phyloP scores from a whole-genome alignment of 768 basidiomycete species.

The Suillus luteus region DNA sequence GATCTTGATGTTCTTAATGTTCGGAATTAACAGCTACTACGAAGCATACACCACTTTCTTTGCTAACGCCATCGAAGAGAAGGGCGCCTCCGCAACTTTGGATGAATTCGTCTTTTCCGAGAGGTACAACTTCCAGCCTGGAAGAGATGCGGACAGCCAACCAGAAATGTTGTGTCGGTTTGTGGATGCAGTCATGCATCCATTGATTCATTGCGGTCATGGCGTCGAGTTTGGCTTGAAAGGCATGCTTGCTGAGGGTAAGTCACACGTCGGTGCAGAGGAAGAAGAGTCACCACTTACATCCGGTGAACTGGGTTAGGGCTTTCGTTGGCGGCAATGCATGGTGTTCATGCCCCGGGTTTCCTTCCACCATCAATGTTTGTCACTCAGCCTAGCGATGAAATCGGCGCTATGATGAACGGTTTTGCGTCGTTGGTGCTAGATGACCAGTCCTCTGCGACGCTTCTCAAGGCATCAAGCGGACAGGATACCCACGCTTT shows the following conservation, averaged over 20 bases:
- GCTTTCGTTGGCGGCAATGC: slow-evolving; percentile 26
- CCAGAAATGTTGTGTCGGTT: slow-evolving; percentile 59
- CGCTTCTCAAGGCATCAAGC: slow-evolving; percentile 8
- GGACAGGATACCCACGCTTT: slow-evolving; percentile 37
- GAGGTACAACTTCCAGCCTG: slow-evolving; percentile 26
- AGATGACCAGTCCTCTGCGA: not conserved
- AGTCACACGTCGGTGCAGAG: not conserved
- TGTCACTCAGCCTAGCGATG: not conserved
- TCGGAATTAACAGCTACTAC: slow-evolving; percentile 25
- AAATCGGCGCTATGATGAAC: slow-evolving; percentile 6
- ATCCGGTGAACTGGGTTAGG: slow-evolving; percentile 16
- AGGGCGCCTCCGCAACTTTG: slow-evolving; percentile 21
- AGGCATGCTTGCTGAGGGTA: slow-evolving; percentile 66
- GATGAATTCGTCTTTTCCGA: slow-evolving; percentile 36
- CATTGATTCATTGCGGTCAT: slow-evolving; percentile 62
- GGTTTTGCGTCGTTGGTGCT: slow-evolving; percentile 17
- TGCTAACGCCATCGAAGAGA: slow-evolving; percentile 17
- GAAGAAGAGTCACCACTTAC: not conserved
- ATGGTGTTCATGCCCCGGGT: slow-evolving; percentile 43
- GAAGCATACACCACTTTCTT: slow-evolving; percentile 32
- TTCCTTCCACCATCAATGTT: slow-evolving; percentile 17
- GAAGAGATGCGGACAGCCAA: slow-evolving; percentile 25
- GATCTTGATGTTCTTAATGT: not conserved
- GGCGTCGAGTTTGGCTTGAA: slow-evolving; percentile 65
- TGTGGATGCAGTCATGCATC: slow-evolving; percentile 53